A percentile compares a stretch with the other conserved stretches of the same genome.
phyloP scores from a whole-genome alignment of 306 rosid genomes.

The Leucaena leucocephala region DNA sequence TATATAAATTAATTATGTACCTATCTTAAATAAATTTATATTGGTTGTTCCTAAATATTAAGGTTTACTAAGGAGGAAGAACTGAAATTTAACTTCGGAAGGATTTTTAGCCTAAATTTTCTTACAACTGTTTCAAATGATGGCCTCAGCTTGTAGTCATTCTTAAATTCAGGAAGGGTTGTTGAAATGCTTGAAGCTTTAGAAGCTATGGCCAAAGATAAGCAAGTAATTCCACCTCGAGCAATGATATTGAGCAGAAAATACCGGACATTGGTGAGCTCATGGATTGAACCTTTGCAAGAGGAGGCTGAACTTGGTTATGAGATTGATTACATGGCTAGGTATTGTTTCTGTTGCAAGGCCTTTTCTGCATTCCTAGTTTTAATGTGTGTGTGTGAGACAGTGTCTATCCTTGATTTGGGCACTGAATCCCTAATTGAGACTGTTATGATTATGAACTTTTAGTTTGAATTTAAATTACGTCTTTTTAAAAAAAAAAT shows the following conservation, averaged over 20 bases:
- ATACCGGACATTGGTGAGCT: conserved; percentile 90
- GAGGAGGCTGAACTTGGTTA: conserved; percentile 98
- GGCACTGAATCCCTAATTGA: conserved; percentile 19
- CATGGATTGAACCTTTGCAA: conserved; percentile 98
- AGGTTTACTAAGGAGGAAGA: neutral
- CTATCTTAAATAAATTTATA: neutral
- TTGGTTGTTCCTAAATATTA: neutral
- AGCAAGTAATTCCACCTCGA: conserved; percentile 77
- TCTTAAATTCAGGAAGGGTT: conserved; percentile 71
- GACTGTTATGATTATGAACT: conserved; percentile 4
- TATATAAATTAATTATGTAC: neutral
- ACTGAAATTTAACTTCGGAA: neutral
- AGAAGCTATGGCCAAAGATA: conserved; percentile 81
- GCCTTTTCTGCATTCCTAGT: neutral
- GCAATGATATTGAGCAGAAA: conserved; percentile 97
- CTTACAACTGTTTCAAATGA: conserved; percentile 9
- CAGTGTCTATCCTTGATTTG: conserved; percentile 14
- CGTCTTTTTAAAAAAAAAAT: neutral
- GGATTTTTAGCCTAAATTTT: conserved; percentile 11
- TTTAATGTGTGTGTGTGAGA: neutral
- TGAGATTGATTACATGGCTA: conserved; percentile 92
- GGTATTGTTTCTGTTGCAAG: conserved; percentile 53
- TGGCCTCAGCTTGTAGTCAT: conserved; percentile 38
- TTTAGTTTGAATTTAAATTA: neutral
- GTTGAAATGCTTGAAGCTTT: conserved; percentile 86